Base-by-base conservation (phyloP, 139 green algal species). In the Microglena sp. region DNA sequence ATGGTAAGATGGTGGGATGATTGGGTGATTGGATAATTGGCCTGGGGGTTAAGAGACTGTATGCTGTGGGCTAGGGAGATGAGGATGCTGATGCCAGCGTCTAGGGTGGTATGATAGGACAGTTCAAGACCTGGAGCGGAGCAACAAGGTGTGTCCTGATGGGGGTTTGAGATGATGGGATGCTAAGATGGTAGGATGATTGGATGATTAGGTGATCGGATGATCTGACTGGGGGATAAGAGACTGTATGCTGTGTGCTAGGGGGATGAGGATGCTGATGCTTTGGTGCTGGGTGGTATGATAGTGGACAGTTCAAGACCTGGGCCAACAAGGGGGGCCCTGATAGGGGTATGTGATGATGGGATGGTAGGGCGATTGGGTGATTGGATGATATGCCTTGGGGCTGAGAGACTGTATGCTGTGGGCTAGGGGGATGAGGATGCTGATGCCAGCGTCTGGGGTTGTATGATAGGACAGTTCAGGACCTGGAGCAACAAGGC, bases 381-480 rank as follows among this genome's bases (percentile, higher is more conserved):
- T n/a, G n/a, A n/a, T n/a, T n/a, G n/a, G n/a, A n/a, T n/a, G n/a
- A n/a, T n/a, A 24, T 43, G 44, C 7, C 54, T 89, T 69, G 80
- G 82, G 0, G 82, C 61, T 1, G 5, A 46, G 7, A 44, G 55
- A 44, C 44, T 80, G 28, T 18, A 26, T 8, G 15, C 46, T 30
- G 55, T 76, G 36, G 65, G 62, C 1, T 67, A 81, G 34, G 82
- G 79, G 2, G 80, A 89, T 53, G 82, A 87, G 70, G 76, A 86
- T 45, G 43, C 57, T 5, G 70, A 66, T 2, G 56, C 74, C 27
- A 66, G 81, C 61, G 50, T 68, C 21, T 44, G 28, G 35, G n/a
- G n/a, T n/a, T n/a, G n/a, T n/a, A n/a, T n/a, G n/a, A n/a, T n/a
- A n/a, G n/a, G n/a, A n/a, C 69, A 82, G 57, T 83, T 83, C 50